A percentile compares a stretch with the other conserved stretches of the same genome.
phyloP scores from a whole-genome alignment of 2,329 filamentous ascomycete species.

The Fusarium succisae region DNA sequence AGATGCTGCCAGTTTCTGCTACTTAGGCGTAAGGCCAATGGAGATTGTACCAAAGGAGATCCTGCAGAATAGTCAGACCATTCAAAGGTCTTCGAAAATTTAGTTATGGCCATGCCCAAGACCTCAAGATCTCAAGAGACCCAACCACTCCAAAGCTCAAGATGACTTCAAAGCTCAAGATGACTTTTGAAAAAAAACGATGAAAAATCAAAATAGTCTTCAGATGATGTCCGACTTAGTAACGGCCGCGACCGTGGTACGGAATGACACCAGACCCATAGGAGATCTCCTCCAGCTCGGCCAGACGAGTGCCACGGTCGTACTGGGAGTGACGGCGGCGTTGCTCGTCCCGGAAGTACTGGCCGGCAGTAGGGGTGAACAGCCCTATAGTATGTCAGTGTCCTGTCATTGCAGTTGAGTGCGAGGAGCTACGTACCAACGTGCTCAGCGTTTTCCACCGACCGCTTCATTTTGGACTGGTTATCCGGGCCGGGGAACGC shows the following conservation, averaged over 20 bases:
- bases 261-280: slow-evolving; percentile 57
- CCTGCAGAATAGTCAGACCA: slow-evolving; percentile 32
- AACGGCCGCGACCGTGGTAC: slow-evolving; percentile 45
- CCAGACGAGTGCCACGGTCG: slow-evolving; percentile 81
- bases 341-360: slow-evolving; percentile 78
- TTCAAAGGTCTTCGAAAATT: slow-evolving; percentile 26
- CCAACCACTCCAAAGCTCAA: slow-evolving; percentile 29
- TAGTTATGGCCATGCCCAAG: slow-evolving; percentile 23
- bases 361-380: slow-evolving; percentile 81
- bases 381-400: slow-evolving; percentile 63
- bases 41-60: slow-evolving; percentile 32
- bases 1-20: slow-evolving; percentile 32
- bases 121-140: slow-evolving; percentile 7
- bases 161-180: slow-evolving; percentile 30
- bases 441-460: slow-evolving; percentile 85
- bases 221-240: slow-evolving; percentile 8
- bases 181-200: slow-evolving; percentile 23
- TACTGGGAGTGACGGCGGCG: slow-evolving; percentile 80
- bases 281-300: slow-evolving; percentile 71
- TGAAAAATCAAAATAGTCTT: slow-evolving; percentile 19
- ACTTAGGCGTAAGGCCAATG: slow-evolving; percentile 5
- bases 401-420: not conserved
- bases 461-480: slow-evolving; percentile 85
- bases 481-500: slow-evolving; percentile 84
- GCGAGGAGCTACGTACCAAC: slow-evolving; percentile 67